A percentile compares a stretch with the other conserved stretches of the same genome.
Conservation (phyloP, 2,329 filamentous ascomycete genomes). For the Penicillium concentricum region DNA sequence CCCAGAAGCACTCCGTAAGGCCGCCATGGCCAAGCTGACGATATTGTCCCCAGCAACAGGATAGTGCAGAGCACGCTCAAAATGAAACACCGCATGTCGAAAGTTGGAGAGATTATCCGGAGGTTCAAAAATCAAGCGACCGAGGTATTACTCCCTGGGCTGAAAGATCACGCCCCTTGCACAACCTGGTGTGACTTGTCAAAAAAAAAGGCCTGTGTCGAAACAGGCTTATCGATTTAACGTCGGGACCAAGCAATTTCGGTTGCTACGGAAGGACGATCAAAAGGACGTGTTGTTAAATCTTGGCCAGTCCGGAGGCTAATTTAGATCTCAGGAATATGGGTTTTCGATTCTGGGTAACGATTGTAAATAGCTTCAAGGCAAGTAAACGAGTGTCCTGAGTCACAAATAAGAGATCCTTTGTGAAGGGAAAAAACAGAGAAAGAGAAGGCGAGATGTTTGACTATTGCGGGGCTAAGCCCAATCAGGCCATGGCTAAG, state of each 20-base stretch:
- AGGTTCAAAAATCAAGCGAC: background rate
- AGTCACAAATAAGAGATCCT: background rate
- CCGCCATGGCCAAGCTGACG: conserved; percentile 32
- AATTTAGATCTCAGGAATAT: conserved; percentile 19
- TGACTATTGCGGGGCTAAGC: conserved; percentile 22
- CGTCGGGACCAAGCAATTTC: background rate
- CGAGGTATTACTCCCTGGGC: background rate
- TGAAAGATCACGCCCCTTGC: conserved; percentile 1
- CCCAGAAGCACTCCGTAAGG: conserved; percentile 16
- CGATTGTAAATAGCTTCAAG: background rate
- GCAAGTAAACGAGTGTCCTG: conserved; percentile 15
- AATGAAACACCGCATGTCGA: conserved; percentile 36
- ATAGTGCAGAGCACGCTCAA: conserved; percentile 35
- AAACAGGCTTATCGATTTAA: background rate
- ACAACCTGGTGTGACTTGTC: background rate
- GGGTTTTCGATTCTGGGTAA: background rate
- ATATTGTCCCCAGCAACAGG: conserved; percentile 31
- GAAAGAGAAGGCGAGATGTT: conserved; percentile 12
- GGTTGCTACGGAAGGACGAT: conserved; percentile 5
- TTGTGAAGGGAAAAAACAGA: background rate
- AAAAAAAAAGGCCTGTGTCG: background rate
- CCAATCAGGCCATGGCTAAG: conserved; percentile 12
- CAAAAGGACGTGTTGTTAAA: conserved; percentile 4
- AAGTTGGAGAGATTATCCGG: conserved; percentile 1
- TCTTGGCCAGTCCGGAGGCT: conserved; percentile 12